Evolutionary conservation across 1,139 yeast genomes (phyloP).

Genomic region (Saccharomyces hybrid): DNA sequence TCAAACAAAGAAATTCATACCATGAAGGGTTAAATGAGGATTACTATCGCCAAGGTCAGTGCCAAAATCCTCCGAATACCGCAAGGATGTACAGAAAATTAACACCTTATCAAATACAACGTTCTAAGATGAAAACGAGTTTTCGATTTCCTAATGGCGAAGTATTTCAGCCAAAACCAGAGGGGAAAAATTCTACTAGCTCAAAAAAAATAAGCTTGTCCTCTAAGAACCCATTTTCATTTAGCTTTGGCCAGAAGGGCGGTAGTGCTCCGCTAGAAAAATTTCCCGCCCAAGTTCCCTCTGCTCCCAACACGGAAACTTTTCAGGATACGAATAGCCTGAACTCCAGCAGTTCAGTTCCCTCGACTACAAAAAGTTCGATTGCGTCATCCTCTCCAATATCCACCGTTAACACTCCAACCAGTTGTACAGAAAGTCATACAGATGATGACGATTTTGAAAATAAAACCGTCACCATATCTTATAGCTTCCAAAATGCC

Average conservation of each 20-base stretch:
- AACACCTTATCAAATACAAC: not conserved
- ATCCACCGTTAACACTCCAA: not conserved
- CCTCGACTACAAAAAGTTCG: not conserved
- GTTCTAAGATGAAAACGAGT: not conserved
- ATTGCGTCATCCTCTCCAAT: not conserved
- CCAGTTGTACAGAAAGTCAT: slow-evolving; percentile 1
- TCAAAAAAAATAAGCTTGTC: not conserved
- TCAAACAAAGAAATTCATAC: not conserved
- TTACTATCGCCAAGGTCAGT: not conserved
- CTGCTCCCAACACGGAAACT: not conserved
- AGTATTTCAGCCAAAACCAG: not conserved
- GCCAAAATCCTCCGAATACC: not conserved
- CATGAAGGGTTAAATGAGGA: not conserved
- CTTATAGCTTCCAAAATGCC: not conserved
- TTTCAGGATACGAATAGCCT: not conserved
- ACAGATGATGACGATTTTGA: slow-evolving; percentile 6
- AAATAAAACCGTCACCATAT: slow-evolving; percentile 1
- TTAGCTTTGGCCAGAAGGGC: not conserved
- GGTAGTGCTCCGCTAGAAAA: not conserved
- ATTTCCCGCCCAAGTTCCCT: not conserved
- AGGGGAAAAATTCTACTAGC: not conserved
- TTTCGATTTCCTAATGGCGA: not conserved
- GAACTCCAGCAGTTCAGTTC: not conserved
- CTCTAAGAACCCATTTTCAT: not conserved
- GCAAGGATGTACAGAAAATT: not conserved